Evolutionary conservation across 495 filamentous ascomycete species (phyloP).

Genomic region (Pseudoneurospora amorphoporcata): DNA sequence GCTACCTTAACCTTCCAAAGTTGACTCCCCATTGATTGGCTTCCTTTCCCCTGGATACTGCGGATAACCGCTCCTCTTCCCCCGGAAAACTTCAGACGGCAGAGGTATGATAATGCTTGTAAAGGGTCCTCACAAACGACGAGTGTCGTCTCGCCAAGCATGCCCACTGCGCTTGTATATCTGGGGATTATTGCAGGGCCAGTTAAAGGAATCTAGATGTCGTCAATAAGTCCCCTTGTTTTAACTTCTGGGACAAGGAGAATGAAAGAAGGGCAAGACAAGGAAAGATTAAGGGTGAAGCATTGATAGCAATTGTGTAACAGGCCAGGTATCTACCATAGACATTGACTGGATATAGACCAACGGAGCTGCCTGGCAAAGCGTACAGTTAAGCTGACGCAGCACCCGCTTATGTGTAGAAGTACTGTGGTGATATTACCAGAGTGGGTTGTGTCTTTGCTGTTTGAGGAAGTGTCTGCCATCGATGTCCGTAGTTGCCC

Average conservation of each 20-base stretch:
- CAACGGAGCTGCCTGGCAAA: neutral
- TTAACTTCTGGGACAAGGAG: neutral
- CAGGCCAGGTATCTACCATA: neutral
- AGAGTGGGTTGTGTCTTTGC: neutral
- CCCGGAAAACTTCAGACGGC: neutral
- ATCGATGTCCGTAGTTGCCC: neutral
- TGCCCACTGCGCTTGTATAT: neutral
- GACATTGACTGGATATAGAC: neutral
- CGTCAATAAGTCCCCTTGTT: neutral
- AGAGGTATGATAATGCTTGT: neutral
- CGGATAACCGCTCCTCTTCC: neutral
- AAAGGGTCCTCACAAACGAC: neutral
- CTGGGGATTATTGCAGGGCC: neutral
- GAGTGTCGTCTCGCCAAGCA: neutral
- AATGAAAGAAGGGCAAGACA: neutral
- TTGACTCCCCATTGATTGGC: neutral
- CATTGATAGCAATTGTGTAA: neutral
- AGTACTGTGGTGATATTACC: neutral
- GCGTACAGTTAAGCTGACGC: neutral
- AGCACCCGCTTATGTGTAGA: neutral
- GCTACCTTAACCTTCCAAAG: neutral
- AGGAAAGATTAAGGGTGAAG: neutral
- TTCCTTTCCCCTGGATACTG: neutral
- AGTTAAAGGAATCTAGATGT: neutral
- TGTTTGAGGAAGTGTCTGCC: neutral